These are phyloP conservation scores for Penicillium sclerotigenum DNA, from an alignment of 2,329 filamentous ascomycete species.

Conservation along the genomic window DNA sequence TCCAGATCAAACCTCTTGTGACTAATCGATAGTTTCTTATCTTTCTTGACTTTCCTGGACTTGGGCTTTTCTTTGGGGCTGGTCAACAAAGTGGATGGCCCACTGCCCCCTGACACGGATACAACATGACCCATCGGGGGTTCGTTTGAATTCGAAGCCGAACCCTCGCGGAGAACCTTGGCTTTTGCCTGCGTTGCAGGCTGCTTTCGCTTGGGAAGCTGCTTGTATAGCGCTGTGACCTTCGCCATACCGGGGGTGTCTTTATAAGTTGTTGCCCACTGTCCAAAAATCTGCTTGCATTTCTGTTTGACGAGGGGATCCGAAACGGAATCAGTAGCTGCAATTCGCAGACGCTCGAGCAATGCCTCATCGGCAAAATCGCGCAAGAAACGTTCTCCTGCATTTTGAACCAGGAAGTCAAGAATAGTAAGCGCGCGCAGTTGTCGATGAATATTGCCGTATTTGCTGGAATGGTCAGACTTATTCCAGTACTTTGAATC, in stretches of 20 bases:
- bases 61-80: constrained; percentile 38
- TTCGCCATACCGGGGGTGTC: constrained; percentile 73
- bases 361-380: constrained; percentile 87
- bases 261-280: constrained; percentile 83
- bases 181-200: constrained; percentile 73
- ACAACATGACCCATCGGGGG: constrained; percentile 39
- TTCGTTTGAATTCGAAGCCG: constrained; percentile 44
- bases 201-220: constrained; percentile 66
- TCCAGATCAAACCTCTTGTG: constrained; percentile 73
- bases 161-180: constrained; percentile 78
- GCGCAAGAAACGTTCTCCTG: constrained; percentile 79
- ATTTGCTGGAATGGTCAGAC: constrained; percentile 60
- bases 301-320: constrained; percentile 84
- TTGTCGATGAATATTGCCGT: constrained; percentile 90
- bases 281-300: constrained; percentile 78
- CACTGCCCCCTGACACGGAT: constrained; percentile 39
- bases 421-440: constrained; percentile 82
- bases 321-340: constrained; percentile 78
- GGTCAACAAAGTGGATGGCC: constrained; percentile 37
- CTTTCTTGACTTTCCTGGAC: constrained; percentile 54
- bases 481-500: constrained; percentile 3
- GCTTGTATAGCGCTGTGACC: constrained; percentile 73
- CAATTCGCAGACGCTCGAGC: constrained; percentile 83
- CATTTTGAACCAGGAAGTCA: constrained; percentile 92
- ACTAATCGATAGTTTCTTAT: constrained; percentile 48